Conservation (phyloP, 169 alveolate species). For the Fabrea salina region DNA sequence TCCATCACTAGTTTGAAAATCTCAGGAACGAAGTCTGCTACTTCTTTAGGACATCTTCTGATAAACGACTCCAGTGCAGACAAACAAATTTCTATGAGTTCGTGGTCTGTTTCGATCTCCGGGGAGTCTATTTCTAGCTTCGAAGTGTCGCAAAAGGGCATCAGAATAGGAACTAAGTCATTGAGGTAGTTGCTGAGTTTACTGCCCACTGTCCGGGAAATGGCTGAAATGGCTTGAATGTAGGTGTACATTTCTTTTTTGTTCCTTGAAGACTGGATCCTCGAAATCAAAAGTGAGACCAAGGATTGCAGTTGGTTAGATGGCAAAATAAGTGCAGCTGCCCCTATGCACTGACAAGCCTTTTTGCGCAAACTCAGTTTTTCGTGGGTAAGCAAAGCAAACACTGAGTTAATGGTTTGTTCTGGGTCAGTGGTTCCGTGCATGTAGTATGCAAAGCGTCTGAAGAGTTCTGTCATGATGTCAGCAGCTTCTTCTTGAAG, state of each 20-base stretch:
- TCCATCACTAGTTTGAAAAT: conserved; percentile 45
- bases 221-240: conserved; percentile 61
- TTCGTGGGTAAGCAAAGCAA: conserved; percentile 30
- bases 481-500: conserved; percentile 74
- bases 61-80: conserved; percentile 66
- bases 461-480: conserved; percentile 62
- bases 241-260: conserved; percentile 56
- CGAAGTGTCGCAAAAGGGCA: conserved; percentile 35
- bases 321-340: conserved; percentile 63
- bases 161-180: conserved; percentile 56
- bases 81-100: conserved; percentile 70
- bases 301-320: conserved; percentile 50
- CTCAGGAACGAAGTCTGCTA: conserved; percentile 25
- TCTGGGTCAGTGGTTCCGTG: conserved; percentile 35
- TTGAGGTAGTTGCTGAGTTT: conserved; percentile 58
- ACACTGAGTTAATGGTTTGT: conserved; percentile 35
- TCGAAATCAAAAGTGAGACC: conserved; percentile 33
- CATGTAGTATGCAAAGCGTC: conserved; percentile 54
- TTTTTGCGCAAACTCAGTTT: conserved; percentile 47
- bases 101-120: conserved; percentile 54
- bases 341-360: conserved; percentile 68
- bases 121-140: conserved; percentile 40
- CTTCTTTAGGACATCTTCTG: conserved; percentile 55
- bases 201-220: conserved; percentile 69
- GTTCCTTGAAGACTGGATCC: conserved; percentile 36